Evolutionary conservation across 139 green algal genomes (phyloP).

Genomic region (Chloropicon primus): DNA sequence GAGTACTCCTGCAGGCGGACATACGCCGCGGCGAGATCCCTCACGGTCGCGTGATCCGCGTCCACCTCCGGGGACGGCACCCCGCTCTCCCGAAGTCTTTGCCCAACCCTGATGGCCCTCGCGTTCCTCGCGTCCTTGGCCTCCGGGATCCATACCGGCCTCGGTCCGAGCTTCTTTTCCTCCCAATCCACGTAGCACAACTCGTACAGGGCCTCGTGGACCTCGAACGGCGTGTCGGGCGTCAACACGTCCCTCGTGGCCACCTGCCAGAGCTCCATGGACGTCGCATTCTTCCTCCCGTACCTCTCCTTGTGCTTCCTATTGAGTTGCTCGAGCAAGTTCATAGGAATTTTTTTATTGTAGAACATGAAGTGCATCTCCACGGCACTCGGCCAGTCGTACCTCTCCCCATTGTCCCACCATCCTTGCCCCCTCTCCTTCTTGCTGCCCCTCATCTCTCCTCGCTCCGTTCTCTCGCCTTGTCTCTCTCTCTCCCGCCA

Average conservation of each 20-base stretch:
- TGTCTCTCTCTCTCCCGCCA: too few species aligned
- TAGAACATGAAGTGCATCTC: background rate
- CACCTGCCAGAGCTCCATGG: background rate
- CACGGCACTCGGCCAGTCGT: background rate
- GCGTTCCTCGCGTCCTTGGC: slow-evolving; percentile 35
- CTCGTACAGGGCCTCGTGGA: slow-evolving; percentile 16
- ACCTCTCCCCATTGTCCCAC: background rate
- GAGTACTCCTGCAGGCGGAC: background rate
- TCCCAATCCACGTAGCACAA: slow-evolving; percentile 32
- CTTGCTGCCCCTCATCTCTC: background rate
- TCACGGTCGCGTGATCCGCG: slow-evolving; percentile 8
- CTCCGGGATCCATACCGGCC: slow-evolving; percentile 44
- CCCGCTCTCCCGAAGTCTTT: background rate
- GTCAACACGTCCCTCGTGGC: background rate
- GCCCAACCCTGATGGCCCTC: slow-evolving; percentile 5
- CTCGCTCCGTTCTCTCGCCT: background rate
- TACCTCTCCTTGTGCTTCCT: background rate
- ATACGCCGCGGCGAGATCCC: background rate
- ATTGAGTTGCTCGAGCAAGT: background rate
- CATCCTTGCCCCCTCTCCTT: background rate
- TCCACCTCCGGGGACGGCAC: slow-evolving; percentile 9
- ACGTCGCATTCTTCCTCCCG: background rate
- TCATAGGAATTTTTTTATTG: background rate
- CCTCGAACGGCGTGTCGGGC: background rate
- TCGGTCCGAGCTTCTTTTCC: slow-evolving; percentile 22